These are phyloP conservation scores for Triticum dicoccoides DNA, from an alignment of 176 grass and related monocot species.

Conservation along the genomic window DNA sequence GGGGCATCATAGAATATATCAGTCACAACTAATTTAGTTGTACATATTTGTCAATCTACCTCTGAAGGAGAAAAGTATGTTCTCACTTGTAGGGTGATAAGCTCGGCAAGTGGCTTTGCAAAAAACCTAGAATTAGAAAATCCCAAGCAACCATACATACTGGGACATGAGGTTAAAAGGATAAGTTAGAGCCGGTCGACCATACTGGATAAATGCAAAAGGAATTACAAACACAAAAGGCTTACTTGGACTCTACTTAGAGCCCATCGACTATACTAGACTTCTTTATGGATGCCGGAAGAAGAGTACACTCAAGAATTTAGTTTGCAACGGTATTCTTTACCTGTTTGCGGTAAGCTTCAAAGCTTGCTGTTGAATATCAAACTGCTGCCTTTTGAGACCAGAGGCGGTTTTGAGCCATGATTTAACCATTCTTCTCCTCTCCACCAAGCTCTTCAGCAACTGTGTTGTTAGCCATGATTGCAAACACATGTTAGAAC, in stretches of 20 bases:
- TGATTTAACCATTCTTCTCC: constrained; percentile 95
- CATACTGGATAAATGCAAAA: constrained; percentile 20
- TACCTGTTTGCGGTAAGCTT: constrained; percentile 98
- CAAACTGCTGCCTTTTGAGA: constrained; percentile 86
- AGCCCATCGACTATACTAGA: too few species aligned
- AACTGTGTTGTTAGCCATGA: constrained; percentile 48
- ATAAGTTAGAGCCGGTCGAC: constrained; percentile 25
- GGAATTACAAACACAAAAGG: too few species aligned
- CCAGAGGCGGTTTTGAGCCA: constrained; percentile 86
- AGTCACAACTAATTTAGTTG: constrained; percentile 6
- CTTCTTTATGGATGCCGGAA: too few species aligned
- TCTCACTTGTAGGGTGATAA: constrained; percentile 94
- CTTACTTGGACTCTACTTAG: too few species aligned
- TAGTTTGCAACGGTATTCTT: not conserved
- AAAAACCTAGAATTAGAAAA: constrained; percentile 97
- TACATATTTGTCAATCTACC: constrained; percentile 20
- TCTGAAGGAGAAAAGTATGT: constrained; percentile 20
- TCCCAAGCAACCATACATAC: constrained; percentile 98
- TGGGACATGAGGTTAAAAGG: constrained; percentile 45
- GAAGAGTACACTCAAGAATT: too few species aligned
- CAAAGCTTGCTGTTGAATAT: constrained; percentile 97
- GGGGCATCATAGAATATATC: constrained; percentile 30
- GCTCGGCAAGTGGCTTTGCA: constrained; percentile 93
- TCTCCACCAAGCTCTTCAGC: constrained; percentile 81
- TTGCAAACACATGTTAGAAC: constrained; percentile 17